These are phyloP conservation scores for Rhizoctonia solani DNA, from an alignment of 1,284 basidiomycete species.

Conservation along the genomic window DNA sequence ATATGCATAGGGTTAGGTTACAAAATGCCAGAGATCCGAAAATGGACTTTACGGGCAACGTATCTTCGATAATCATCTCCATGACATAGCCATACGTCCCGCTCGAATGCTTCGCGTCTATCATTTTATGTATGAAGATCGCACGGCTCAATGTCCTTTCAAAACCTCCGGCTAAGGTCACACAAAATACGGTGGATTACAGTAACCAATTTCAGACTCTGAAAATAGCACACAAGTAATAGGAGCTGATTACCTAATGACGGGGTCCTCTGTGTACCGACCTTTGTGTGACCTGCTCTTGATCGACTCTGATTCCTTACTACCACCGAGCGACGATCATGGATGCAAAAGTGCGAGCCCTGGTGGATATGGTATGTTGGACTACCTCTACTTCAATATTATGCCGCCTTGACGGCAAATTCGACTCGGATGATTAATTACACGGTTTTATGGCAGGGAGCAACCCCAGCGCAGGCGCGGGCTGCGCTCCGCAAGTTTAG, in stretches of 20 bases:
- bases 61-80: no score
- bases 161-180: no score
- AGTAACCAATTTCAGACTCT: no score
- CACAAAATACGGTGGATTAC: no score
- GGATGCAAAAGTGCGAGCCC: slow-evolving; percentile 53
- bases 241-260: background rate
- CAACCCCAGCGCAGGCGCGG: slow-evolving; percentile 71
- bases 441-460: slow-evolving; percentile 59
- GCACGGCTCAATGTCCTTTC: no score
- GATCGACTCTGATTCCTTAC: slow-evolving; percentile 34
- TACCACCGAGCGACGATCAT: slow-evolving; percentile 41
- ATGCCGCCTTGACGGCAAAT: background rate
- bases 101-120: no score
- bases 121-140: no score
- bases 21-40: no score
- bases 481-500: slow-evolving; percentile 71
- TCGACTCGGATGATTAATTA: background rate
- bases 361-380: slow-evolving; percentile 60
- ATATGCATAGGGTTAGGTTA: no score
- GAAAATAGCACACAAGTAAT: no score
- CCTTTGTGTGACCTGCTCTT: slow-evolving; percentile 11
- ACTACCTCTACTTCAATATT: slow-evolving; percentile 7
- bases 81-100: no score
- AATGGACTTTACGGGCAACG: no score
- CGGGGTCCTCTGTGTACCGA: background rate